Evolutionary conservation across 768 basidiomycete genomes (phyloP).

Genomic region (Tulasnella sp.): DNA sequence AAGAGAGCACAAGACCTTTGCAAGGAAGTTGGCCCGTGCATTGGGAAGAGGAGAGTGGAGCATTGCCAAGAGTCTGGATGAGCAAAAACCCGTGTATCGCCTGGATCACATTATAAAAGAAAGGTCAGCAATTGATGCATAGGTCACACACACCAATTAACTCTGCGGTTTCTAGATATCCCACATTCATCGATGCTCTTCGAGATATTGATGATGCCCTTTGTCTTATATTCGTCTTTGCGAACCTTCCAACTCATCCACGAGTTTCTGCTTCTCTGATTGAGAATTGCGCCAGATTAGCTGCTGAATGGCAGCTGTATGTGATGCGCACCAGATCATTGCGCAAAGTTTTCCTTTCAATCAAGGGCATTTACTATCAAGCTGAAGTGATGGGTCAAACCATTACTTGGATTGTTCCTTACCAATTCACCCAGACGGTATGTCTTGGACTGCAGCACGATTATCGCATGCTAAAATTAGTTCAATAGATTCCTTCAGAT

Average conservation of each 20-base stretch:
- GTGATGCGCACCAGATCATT: slow-evolving; percentile 76
- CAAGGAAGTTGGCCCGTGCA: slow-evolving; percentile 88
- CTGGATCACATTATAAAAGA: slow-evolving; percentile 97
- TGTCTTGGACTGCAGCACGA: slow-evolving; percentile 24
- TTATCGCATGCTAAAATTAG: neutral
- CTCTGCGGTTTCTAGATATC: slow-evolving; percentile 38
- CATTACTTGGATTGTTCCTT: slow-evolving; percentile 93
- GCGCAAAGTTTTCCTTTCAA: slow-evolving; percentile 85
- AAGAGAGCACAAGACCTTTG: slow-evolving; percentile 95
- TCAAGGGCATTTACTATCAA: slow-evolving; percentile 98
- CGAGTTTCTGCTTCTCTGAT: slow-evolving; percentile 71
- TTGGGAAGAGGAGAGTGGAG: slow-evolving; percentile 92
- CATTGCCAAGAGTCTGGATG: slow-evolving; percentile 83
- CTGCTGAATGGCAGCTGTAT: slow-evolving; percentile 95
- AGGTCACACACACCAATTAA: slow-evolving; percentile 13
- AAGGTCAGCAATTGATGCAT: slow-evolving; percentile 39
- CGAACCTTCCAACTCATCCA: slow-evolving; percentile 75
- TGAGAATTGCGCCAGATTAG: slow-evolving; percentile 78
- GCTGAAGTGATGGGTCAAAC: slow-evolving; percentile 87
- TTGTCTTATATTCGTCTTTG: slow-evolving; percentile 88
- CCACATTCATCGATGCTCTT: slow-evolving; percentile 89
- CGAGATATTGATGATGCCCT: slow-evolving; percentile 96
- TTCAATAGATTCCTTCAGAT: slow-evolving; percentile 71
- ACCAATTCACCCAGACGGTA: slow-evolving; percentile 92
- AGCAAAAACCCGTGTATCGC: slow-evolving; percentile 80